Base-by-base conservation (phyloP, 805 yeast genomes). In the Nakazawaea anatomiae region DNA sequence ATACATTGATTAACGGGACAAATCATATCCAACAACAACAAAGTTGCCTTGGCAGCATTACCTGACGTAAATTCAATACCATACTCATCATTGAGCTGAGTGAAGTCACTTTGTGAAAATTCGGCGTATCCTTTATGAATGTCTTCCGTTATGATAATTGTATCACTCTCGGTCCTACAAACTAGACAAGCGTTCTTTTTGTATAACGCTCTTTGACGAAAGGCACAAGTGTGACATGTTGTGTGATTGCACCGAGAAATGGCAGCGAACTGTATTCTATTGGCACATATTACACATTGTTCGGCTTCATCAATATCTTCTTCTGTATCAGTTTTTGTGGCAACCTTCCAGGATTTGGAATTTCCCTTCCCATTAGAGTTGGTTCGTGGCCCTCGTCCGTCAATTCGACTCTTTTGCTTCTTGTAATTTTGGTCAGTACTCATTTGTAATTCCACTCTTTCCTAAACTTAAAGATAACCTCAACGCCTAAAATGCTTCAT, bases 261-360 rank as follows among this genome's bases (percentile, higher is more conserved):
- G 0, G 96, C 89, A 2, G 83, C 81, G 57, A 74, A 77, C n/a
- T 58, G 57, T 30, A 89, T 73, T 32, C 71, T 70, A 44, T 87
- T 85, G 0, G 97, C 94, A 70, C 99, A 94, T 52, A 94, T 87
- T 27, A 90, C 68, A 74, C 97, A 91, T 34, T 68, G 61, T 10
- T 76, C 76, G n/a, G 69, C 75, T 39, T 69, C 72, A 27, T 47
- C 55, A 14, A 65, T 66, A 12, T 63, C 68, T 5, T 64, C 68
- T 31, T 7, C 44, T 39, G 8, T 42, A 5, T 38, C 27, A 12
- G 6, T 28, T 18, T 42, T 42, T 27, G 47, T 8, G 3, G 39
- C 35, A 9, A 42, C 12, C 25, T 27, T 50, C 49, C 50, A 52
- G 42, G 47, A 27, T 32, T 32, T 32, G 35, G 25, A 18, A 18